Conservation (phyloP, 306 rosid genomes). For the Vachellia collinsii region DNA sequence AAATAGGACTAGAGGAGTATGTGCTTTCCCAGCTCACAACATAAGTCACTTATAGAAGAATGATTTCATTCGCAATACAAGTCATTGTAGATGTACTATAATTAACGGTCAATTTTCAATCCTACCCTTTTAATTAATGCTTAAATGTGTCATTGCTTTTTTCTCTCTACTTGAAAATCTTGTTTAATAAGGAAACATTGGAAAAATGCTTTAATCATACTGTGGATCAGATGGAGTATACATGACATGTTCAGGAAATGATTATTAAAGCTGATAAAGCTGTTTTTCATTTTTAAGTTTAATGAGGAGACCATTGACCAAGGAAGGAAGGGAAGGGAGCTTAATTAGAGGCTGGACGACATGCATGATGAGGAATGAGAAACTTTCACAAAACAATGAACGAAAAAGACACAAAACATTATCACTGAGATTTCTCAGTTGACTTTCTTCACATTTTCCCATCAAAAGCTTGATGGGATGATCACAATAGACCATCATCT, state of each 20-base stretch:
- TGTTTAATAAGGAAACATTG: too few relatives aligned
- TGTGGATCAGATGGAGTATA: too few relatives aligned
- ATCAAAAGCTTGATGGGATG: background rate
- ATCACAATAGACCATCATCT: background rate
- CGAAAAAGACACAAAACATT: slow-evolving; percentile 33
- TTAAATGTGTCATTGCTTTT: too few relatives aligned
- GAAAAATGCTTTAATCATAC: too few relatives aligned
- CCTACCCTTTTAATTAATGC: too few relatives aligned
- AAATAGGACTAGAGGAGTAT: too few relatives aligned
- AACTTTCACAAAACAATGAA: slow-evolving; percentile 8
- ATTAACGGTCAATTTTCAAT: too few relatives aligned
- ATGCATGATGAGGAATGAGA: slow-evolving; percentile 12
- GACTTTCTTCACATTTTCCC: slow-evolving; percentile 43
- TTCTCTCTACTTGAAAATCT: too few relatives aligned
- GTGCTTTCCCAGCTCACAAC: too few relatives aligned
- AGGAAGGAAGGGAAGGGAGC: background rate
- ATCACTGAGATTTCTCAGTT: slow-evolving; percentile 46
- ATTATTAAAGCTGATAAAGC: slow-evolving; percentile 1
- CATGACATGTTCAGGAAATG: background rate
- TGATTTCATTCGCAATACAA: too few relatives aligned
- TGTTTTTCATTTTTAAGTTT: background rate
- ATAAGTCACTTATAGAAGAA: too few relatives aligned
- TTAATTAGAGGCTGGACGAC: background rate
- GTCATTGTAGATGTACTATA: too few relatives aligned
- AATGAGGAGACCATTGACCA: slow-evolving; percentile 33